Evolutionary conservation across 176 grass and related monocot species (phyloP), one percentile per base, ranked within the genome.

Genomic region (Raddia guianensis): DNA sequence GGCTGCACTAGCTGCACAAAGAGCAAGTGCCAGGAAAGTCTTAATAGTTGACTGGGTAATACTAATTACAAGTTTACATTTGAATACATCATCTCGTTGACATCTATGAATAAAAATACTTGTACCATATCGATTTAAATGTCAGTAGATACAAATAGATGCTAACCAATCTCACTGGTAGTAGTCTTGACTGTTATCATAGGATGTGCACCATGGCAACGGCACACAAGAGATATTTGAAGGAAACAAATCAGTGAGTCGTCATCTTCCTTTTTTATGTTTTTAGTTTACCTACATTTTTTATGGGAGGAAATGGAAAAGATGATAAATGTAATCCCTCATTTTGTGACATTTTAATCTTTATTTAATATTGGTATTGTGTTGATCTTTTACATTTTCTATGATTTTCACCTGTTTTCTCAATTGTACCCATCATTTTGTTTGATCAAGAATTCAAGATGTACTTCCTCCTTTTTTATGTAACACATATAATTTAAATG

Each of bases 151-250:
- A 64, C 63, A 69, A 14, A 55, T 64, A 37, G 16, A 42, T 45
- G 7, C 72, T 55, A 48, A 60, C 37, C 66, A 10, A 37, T 72
- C 79, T 80, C 55, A 86, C 12, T 12, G 75, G 13, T 69, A 58
- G 21, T 34, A 40, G 53, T 81, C 65, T 79, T 19, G 48, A 76
- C 84, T 77, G 42, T 87, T 68, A 27, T 73, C 86, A 48, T 88
- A 98, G 95, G 95, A 98, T 89, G 95, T 98, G 60, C 95, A 98
- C 75, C 95, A 98, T 82, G 95, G 95, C 74, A 98, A 98, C 88
- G 95, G 95, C 48, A 98, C 95, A 67, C 95, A 98, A 69, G 95
- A 98, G 70, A 95, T 98, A 89, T 98, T 98, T 79, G 86, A 93
- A 11, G 78, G 83, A 59, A 80, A 88, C 70, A 98, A 88, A 78